Conservation (phyloP, 768 basidiomycete species). For the Amanita pseudoporphyria region DNA sequence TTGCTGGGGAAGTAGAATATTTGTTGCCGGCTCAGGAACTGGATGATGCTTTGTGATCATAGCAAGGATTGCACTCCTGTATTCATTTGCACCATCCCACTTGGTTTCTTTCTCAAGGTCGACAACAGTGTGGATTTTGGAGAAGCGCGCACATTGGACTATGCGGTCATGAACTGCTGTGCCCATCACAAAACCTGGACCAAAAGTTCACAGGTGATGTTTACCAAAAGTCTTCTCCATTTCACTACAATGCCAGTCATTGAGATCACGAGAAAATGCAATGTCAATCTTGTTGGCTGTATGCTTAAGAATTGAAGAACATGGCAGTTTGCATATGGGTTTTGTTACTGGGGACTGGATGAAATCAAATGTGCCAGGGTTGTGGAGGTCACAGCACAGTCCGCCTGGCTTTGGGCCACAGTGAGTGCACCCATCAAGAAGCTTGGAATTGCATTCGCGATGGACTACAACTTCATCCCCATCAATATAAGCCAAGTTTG, state of each 20-base stretch:
- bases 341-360: neutral
- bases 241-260: neutral
- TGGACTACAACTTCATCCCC: neutral
- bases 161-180: conserved; percentile 9
- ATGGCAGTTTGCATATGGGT: neutral
- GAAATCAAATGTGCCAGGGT: neutral
- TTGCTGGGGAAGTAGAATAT: neutral
- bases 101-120: too few species aligned
- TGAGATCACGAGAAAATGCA: neutral
- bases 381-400: conserved; percentile 1
- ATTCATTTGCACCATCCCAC: conserved; percentile 3
- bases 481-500: neutral
- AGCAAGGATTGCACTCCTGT: neutral
- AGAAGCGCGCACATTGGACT: neutral
- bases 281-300: neutral
- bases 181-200: conserved; percentile 13
- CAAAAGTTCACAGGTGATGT: conserved; percentile 5
- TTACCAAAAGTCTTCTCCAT: neutral
- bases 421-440: neutral
- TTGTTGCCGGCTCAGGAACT: neutral
- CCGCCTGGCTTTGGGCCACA: neutral
- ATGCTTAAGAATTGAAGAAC: neutral
- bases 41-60: conserved; percentile 1
- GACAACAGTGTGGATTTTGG: neutral
- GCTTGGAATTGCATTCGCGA: neutral